Evolutionary conservation across 805 yeast genomes (phyloP).

Genomic region (Sporopachydermia quercuum): DNA sequence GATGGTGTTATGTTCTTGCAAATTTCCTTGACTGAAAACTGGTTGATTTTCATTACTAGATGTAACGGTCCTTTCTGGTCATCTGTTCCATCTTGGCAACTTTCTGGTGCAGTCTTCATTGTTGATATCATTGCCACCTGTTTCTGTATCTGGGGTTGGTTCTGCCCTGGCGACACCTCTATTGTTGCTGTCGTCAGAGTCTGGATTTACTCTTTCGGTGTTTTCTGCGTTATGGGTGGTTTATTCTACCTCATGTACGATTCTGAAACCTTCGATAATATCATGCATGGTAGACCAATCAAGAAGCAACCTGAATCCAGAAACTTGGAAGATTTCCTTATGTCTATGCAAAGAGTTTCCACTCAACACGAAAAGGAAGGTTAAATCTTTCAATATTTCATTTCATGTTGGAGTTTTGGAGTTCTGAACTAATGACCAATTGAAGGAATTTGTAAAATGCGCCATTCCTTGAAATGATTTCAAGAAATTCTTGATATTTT

Average conservation of each 20-base stretch:
- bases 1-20: conserved; percentile 92
- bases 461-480: too few species aligned
- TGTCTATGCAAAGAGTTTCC: conserved; percentile 79
- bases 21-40: conserved; percentile 90
- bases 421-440: too few species aligned
- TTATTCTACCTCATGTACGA: conserved; percentile 81
- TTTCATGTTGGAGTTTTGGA: too few species aligned
- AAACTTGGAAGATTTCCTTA: conserved; percentile 71
- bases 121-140: conserved; percentile 87
- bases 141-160: conserved; percentile 91
- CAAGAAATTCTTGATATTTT: too few species aligned
- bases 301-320: conserved; percentile 41
- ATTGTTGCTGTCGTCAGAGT: conserved; percentile 85
- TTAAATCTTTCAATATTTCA: conserved; percentile 19
- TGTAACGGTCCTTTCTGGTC: conserved; percentile 96
- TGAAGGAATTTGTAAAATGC: too few species aligned
- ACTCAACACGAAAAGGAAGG: conserved; percentile 77
- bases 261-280: conserved; percentile 65
- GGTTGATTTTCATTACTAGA: conserved; percentile 94
- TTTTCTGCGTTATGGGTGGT: conserved; percentile 91
- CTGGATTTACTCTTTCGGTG: conserved; percentile 92
- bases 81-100: conserved; percentile 87
- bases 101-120: conserved; percentile 80
- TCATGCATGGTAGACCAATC: conserved; percentile 67
- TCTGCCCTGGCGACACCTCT: conserved; percentile 82